These are phyloP conservation scores for Chalaropsis ovoidea DNA, from an alignment of 2,329 filamentous ascomycete species.

Conservation along the genomic window DNA sequence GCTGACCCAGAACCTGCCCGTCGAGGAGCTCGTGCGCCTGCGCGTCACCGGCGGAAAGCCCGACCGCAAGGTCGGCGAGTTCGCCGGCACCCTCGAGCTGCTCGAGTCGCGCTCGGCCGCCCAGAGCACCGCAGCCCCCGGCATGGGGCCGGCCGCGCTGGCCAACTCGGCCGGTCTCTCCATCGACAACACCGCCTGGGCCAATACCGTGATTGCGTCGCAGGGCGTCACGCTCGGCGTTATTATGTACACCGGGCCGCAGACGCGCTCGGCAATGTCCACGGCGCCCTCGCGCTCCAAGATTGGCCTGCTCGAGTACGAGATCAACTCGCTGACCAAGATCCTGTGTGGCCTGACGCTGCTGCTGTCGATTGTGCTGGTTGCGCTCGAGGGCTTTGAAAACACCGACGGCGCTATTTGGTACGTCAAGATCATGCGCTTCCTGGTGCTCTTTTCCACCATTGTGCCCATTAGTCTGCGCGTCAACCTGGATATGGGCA, in stretches of 20 bases:
- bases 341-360: constrained; percentile 86
- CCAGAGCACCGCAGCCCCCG: constrained; percentile 32
- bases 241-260: constrained; percentile 86
- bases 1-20: constrained; percentile 66
- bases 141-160: constrained; percentile 26
- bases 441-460: constrained; percentile 94
- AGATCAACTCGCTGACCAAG: constrained; percentile 95
- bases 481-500: constrained; percentile 94
- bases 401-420: constrained; percentile 57
- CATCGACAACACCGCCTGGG: constrained; percentile 98
- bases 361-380: constrained; percentile 73
- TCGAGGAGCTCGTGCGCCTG: constrained; percentile 59
- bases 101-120: constrained; percentile 44
- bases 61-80: constrained; percentile 89
- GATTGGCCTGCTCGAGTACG: constrained; percentile 82
- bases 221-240: constrained; percentile 80
- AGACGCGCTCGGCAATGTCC: constrained; percentile 87
- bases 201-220: constrained; percentile 92
- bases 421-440: constrained; percentile 98
- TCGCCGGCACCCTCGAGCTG: constrained; percentile 78
- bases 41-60: constrained; percentile 77
- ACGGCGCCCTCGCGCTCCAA: constrained; percentile 89
- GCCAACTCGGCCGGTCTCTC: constrained; percentile 60
- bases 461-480: constrained; percentile 95
- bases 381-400: constrained; percentile 74